These are phyloP conservation scores for Colletotrichum noveboracense DNA, from an alignment of 2,329 filamentous ascomycete genomes.

Conservation along the genomic window DNA sequence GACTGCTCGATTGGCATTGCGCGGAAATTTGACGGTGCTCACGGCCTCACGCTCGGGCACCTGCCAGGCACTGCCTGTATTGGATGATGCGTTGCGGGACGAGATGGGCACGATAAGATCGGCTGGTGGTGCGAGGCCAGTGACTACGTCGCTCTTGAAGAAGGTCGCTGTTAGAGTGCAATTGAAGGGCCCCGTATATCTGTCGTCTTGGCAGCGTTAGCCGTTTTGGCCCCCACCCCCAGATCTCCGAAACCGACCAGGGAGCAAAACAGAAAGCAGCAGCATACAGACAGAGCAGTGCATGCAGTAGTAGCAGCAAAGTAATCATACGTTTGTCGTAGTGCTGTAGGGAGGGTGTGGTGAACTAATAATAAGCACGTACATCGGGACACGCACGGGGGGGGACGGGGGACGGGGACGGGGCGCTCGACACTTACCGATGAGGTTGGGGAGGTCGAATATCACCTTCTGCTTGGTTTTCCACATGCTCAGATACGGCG, in stretches of 20 bases:
- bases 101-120: slow-evolving; percentile 74
- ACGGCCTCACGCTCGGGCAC: slow-evolving; percentile 68
- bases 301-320: background rate
- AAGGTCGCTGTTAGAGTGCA: slow-evolving; percentile 77
- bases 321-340: background rate
- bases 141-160: slow-evolving; percentile 55
- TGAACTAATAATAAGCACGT: background rate
- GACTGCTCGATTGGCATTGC: slow-evolving; percentile 71
- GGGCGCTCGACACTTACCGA: slow-evolving; percentile 41
- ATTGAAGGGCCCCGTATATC: slow-evolving; percentile 77
- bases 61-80: slow-evolving; percentile 69
- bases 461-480: slow-evolving; percentile 73
- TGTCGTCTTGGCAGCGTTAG: slow-evolving; percentile 45
- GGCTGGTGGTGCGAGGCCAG: slow-evolving; percentile 51
- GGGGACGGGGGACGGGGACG: background rate
- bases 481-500: slow-evolving; percentile 72
- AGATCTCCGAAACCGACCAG: background rate
- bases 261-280: background rate
- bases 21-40: slow-evolving; percentile 66
- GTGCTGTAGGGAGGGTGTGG: background rate
- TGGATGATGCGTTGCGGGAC: slow-evolving; percentile 50
- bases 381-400: background rate
- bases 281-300: background rate
- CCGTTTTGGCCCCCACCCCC: slow-evolving; percentile 17
- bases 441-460: slow-evolving; percentile 78